Base-by-base conservation (phyloP, 108 stramenopile species). In the Aureococcus anophagefferens region DNA sequence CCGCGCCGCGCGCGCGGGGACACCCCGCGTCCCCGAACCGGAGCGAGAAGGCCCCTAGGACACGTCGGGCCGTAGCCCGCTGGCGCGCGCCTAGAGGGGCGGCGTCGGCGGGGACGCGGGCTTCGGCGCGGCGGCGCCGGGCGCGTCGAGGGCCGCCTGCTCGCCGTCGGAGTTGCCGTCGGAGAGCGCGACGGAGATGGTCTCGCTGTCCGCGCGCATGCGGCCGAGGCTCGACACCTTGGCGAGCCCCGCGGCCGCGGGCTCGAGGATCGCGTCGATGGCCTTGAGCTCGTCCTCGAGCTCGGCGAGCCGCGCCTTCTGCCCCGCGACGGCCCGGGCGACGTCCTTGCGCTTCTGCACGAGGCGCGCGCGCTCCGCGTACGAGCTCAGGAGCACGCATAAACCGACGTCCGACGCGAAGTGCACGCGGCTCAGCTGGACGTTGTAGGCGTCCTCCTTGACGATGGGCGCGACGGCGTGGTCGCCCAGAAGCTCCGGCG, bases 401-500 rank as follows among this genome's bases (percentile, higher is more conserved):
- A 59, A 11, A 1, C 3, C 17, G 3, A 4, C 17, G 21, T 3
- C 1, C 21, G 51, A 25, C 21, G 4, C 21, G 51, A 59, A 25
- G 51, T 59, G 51, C 21, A 59, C 51, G 21, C 51, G 51, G 3
- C 7, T 9, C 21, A 94, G 78, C 65, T 90, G 90, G 29, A 80
- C 84, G 46, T 88, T 80, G 45, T 94, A 94, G 16, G 93, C 93
- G 65, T 89, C 89, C 35, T 87, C 85, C 18, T 82, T 84, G 16
- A 77, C 76, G 68, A 94, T 89, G 29, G 87, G 89, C 62, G 86
- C 84, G 44, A 94, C 89, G 13, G 87, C 68, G 21, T 59, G 4
- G 64, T 90, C 82, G 29, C 93, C 93, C n/a, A 91, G 77, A 9
- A 94, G 65, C 73, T 89, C 89, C 5, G 89, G 88, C 35, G 82